phyloP scores from a whole-genome alignment of 2,329 filamentous ascomycete species.

The Alternaria arbusti region DNA sequence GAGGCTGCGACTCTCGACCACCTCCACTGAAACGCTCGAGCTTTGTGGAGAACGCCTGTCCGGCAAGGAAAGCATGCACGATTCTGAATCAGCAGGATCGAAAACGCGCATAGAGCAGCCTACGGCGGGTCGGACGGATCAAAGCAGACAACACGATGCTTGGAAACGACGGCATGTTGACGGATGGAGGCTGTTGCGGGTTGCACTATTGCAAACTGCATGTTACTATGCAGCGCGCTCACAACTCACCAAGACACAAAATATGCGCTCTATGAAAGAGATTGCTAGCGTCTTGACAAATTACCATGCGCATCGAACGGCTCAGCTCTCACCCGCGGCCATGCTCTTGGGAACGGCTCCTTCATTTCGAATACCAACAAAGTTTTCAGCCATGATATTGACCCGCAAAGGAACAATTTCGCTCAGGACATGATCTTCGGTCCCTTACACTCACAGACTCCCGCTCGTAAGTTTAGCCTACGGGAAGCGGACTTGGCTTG shows the following conservation, averaged over 20 bases:
- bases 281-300: constrained; percentile 13
- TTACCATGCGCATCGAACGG: constrained; percentile 9
- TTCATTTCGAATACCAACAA: constrained; percentile 18
- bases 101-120: constrained; percentile 5
- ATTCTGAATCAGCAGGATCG: constrained; percentile 9
- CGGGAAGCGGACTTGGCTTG: constrained; percentile 41
- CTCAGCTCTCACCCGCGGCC: constrained; percentile 16
- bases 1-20: constrained; percentile 11
- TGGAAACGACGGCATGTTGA: not conserved
- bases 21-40: constrained; percentile 19
- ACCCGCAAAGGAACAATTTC: constrained; percentile 21
- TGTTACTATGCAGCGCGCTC: constrained; percentile 2
- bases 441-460: constrained; percentile 41
- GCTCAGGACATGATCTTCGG: constrained; percentile 38
- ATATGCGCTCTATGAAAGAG: constrained; percentile 3
- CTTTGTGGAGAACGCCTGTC: constrained; percentile 22
- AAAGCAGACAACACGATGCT: not conserved
- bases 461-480: constrained; percentile 43
- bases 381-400: constrained; percentile 20
- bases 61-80: constrained; percentile 8
- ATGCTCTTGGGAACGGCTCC: constrained; percentile 19
- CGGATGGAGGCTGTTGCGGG: not conserved
- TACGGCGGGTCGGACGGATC: constrained; percentile 2
- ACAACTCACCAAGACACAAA: not conserved
- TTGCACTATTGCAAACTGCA: constrained; percentile 2